These are phyloP conservation scores for Epipyxis sp. DNA, from an alignment of 108 stramenopile species.

Conservation along the genomic window DNA sequence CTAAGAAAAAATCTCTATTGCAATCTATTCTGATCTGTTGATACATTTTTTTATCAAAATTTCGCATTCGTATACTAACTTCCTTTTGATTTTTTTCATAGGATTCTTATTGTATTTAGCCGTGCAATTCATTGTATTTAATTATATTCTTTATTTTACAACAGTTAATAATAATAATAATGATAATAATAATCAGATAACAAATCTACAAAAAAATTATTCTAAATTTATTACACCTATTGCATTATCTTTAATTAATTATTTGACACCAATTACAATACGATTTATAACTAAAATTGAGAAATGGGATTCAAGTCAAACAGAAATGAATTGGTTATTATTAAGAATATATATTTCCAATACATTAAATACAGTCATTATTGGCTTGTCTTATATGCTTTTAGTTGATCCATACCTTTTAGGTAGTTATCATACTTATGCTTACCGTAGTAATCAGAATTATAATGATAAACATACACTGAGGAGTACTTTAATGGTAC, in stretches of 20 bases:
- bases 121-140: not conserved
- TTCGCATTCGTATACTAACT: too few species aligned
- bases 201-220: not conserved
- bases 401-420: not conserved
- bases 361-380: not conserved
- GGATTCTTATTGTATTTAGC: constrained; percentile 3
- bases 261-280: not conserved
- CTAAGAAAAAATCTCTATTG: too few species aligned
- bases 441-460: too few species aligned
- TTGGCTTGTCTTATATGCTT: not conserved
- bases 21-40: too few species aligned
- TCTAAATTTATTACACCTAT: constrained; percentile 18
- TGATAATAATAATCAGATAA: not conserved
- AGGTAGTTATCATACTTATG: not conserved
- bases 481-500: not conserved
- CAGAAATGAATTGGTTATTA: not conserved
- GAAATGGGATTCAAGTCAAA: not conserved
- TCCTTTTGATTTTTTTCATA: not conserved
- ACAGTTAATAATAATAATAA: not conserved
- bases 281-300: not conserved
- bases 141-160: not conserved
- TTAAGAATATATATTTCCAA: constrained; percentile 4
- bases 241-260: not conserved
- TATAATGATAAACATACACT: too few species aligned
- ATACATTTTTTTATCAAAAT: too few species aligned